These are phyloP conservation scores for Helminthosporium solani DNA, from an alignment of 2,329 filamentous ascomycete genomes.

Conservation along the genomic window DNA sequence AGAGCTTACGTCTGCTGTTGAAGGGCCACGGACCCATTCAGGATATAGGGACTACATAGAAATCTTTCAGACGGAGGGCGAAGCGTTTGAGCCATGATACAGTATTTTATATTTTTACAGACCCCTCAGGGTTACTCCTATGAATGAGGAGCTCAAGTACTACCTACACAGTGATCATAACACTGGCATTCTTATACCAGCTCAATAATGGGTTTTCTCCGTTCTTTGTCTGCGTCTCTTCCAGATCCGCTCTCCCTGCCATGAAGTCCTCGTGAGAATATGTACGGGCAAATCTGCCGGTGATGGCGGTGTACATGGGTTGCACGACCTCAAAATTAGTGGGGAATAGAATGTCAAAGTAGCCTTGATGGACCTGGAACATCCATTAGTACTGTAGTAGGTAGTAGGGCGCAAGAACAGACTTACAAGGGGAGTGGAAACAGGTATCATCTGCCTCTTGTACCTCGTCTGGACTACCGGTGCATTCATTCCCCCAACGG, in stretches of 20 bases:
- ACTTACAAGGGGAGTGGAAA: constrained; percentile 83
- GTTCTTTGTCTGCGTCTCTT: constrained; percentile 82
- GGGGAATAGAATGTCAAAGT: constrained; percentile 98
- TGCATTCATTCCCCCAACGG: constrained; percentile 80
- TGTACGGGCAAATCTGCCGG: constrained; percentile 84
- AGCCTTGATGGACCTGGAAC: constrained; percentile 86
- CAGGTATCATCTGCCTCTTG: constrained; percentile 80
- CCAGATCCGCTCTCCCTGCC: constrained; percentile 82
- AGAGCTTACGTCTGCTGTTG: not conserved
- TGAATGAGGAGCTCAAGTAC: not conserved
- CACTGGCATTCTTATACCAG: constrained; percentile 95
- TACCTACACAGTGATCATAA: constrained; percentile 77
- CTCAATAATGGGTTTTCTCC: constrained; percentile 90
- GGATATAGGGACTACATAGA: no score
- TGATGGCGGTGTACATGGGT: constrained; percentile 88
- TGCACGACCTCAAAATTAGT: constrained; percentile 92
- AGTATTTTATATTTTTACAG: no score
- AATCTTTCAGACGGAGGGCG: no score
- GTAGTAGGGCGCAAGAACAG: not conserved
- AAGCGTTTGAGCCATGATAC: no score
- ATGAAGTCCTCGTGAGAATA: constrained; percentile 89
- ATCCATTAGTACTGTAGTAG: constrained; percentile 4
- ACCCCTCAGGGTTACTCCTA: no score
- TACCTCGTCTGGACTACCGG: constrained; percentile 97
- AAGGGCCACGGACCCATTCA: no score